Conservation (phyloP, 2,329 filamentous ascomycete genomes). For the Venturia aucupariae region DNA sequence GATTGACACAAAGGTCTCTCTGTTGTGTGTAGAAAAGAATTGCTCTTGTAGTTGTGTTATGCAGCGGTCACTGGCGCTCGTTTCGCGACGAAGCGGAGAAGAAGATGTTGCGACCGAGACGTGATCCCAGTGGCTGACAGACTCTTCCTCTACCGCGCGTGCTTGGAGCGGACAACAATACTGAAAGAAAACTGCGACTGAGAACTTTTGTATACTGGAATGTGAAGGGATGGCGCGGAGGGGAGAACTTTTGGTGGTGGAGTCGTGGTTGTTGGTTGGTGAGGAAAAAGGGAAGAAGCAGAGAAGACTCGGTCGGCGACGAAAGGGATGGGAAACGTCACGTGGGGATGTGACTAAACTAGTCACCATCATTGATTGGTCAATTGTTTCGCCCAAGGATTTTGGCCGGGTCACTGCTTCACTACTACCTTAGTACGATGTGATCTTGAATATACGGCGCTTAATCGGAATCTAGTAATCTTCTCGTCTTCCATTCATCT, state of each 20-base stretch:
- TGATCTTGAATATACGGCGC: no score
- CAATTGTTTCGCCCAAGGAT: not conserved
- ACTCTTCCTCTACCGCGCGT: not conserved
- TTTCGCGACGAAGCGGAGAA: not conserved
- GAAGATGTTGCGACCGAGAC: not conserved
- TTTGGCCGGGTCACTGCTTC: not conserved
- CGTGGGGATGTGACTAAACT: not conserved
- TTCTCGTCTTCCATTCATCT: no score
- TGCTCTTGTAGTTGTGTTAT: not conserved
- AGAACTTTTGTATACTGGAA: constrained; percentile 7
- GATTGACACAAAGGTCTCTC: not conserved
- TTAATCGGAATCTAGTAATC: no score
- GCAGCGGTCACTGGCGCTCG: not conserved
- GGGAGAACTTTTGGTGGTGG: not conserved
- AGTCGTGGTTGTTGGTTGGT: not conserved
- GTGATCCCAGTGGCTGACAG: not conserved
- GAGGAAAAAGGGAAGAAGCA: not conserved
- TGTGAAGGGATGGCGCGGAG: not conserved
- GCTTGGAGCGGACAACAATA: constrained; percentile 5
- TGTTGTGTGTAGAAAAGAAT: not conserved
- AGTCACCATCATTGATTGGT: not conserved
- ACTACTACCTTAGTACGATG: no score
- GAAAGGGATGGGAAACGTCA: not conserved
- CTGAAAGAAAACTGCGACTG: not conserved
- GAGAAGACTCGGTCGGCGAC: not conserved